These are phyloP conservation scores for Rutstroemia sp. DNA, from an alignment of 2,329 filamentous ascomycete species.

Conservation along the genomic window DNA sequence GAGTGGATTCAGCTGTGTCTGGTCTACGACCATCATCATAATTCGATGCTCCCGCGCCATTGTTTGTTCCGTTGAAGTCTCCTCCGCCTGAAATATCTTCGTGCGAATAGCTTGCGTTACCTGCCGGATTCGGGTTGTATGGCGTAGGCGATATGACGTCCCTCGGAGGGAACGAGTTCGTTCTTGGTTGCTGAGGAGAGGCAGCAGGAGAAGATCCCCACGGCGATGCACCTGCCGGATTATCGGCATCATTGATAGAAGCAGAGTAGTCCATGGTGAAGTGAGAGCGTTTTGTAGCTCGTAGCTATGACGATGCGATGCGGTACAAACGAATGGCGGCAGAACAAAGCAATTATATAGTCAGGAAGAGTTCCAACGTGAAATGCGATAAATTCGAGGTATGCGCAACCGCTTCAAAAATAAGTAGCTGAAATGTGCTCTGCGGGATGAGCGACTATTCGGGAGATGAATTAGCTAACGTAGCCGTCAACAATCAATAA, in stretches of 20 bases:
- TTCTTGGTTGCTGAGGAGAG: conserved; percentile 26
- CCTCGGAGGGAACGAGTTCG: conserved; percentile 21
- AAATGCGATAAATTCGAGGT: neutral
- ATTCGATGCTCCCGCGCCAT: conserved; percentile 21
- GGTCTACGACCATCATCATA: conserved; percentile 23
- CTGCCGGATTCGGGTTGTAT: conserved; percentile 18
- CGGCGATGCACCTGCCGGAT: conserved; percentile 51
- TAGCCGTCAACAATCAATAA: conserved; percentile 6
- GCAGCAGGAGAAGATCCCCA: conserved; percentile 41
- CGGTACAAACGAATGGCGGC: neutral
- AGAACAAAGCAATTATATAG: conserved; percentile 6
- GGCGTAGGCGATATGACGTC: conserved; percentile 24
- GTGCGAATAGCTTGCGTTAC: conserved; percentile 19
- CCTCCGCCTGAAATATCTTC: conserved; percentile 22
- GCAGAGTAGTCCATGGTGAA: conserved; percentile 58
- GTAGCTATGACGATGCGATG: conserved; percentile 7
- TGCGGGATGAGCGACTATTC: neutral
- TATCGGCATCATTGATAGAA: conserved; percentile 48
- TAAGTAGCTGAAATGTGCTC: neutral
- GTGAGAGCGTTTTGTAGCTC: conserved; percentile 9
- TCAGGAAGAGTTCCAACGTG: neutral
- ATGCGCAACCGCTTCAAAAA: conserved; percentile 6
- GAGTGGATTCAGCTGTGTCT: conserved; percentile 25
- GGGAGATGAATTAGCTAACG: neutral
- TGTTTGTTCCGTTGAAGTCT: conserved; percentile 22